Conservation (phyloP, 1,284 basidiomycete genomes). For the Cutaneotrichosporon curvatum region DNA sequence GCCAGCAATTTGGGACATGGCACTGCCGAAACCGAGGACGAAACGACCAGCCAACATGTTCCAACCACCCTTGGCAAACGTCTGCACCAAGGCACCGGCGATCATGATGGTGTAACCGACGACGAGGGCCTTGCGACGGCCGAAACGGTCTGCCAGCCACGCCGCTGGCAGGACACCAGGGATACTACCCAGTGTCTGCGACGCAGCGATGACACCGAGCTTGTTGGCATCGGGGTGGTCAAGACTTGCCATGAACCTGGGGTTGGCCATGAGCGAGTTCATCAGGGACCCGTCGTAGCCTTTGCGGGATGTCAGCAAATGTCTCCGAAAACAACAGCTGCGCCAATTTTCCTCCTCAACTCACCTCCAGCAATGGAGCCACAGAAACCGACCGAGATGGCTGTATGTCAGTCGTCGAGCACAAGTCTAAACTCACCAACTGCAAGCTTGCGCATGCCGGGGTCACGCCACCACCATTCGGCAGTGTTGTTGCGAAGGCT, state of each 20-base stretch:
- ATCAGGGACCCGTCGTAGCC: constrained; percentile 19
- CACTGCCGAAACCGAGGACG: constrained; percentile 9
- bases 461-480: constrained; percentile 13
- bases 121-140: constrained; percentile 6
- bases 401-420: no score
- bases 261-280: constrained; percentile 10
- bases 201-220: constrained; percentile 13
- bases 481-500: constrained; percentile 14
- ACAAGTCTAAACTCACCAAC: no score
- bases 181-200: constrained; percentile 6
- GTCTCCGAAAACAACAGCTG: no score
- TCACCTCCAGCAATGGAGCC: constrained; percentile 6
- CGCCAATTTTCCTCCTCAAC: background rate
- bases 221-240: constrained; percentile 8
- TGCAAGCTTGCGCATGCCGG: constrained; percentile 9
- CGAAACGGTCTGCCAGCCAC: constrained; percentile 9
- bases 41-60: constrained; percentile 11
- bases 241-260: constrained; percentile 1
- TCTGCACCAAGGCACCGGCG: constrained; percentile 6
- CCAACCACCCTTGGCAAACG: constrained; percentile 7
- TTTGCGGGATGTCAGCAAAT: background rate
- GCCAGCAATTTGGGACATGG: background rate
- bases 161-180: constrained; percentile 5
- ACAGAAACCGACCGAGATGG: constrained; percentile 10
- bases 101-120: constrained; percentile 12